These are phyloP conservation scores for Lizonia empirigonia DNA, from an alignment of 2,329 filamentous ascomycete species.

Conservation along the genomic window DNA sequence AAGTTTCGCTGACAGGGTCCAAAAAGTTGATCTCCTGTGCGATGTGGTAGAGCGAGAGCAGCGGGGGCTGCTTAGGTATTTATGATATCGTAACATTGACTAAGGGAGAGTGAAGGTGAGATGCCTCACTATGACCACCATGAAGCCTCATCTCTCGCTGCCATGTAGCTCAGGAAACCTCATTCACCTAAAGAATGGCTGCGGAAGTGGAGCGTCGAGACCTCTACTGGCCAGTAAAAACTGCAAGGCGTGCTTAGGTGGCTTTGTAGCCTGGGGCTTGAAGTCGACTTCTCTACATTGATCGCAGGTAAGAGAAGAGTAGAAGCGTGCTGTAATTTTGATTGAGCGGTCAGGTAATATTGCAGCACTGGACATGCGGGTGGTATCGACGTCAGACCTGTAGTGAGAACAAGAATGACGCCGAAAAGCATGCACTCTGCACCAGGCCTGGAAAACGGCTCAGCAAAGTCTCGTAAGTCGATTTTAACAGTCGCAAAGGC, in stretches of 20 bases:
- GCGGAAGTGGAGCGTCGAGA: background rate
- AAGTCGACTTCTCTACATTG: too few species aligned
- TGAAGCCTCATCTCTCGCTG: background rate
- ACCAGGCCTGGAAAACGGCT: too few species aligned
- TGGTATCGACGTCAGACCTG: background rate
- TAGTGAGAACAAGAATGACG: too few species aligned
- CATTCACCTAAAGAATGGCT: background rate
- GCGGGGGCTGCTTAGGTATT: background rate
- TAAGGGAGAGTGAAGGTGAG: slow-evolving; percentile 2
- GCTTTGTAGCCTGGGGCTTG: background rate
- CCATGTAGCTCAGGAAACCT: too few species aligned
- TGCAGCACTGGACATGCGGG: background rate
- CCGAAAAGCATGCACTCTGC: too few species aligned
- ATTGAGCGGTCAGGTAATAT: too few species aligned
- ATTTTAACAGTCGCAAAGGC: too few species aligned
- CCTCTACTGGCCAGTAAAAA: background rate
- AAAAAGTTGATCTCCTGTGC: background rate
- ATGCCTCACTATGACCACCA: background rate
- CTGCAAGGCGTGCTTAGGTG: background rate
- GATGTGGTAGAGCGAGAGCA: background rate
- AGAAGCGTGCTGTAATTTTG: background rate
- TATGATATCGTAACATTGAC: background rate
- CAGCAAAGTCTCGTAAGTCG: too few species aligned
- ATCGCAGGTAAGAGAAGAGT: background rate
- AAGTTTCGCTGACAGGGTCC: too few species aligned